Conservation (phyloP, 192 early-diverging fungal species). For the Ramicandelaber brevisporus region DNA sequence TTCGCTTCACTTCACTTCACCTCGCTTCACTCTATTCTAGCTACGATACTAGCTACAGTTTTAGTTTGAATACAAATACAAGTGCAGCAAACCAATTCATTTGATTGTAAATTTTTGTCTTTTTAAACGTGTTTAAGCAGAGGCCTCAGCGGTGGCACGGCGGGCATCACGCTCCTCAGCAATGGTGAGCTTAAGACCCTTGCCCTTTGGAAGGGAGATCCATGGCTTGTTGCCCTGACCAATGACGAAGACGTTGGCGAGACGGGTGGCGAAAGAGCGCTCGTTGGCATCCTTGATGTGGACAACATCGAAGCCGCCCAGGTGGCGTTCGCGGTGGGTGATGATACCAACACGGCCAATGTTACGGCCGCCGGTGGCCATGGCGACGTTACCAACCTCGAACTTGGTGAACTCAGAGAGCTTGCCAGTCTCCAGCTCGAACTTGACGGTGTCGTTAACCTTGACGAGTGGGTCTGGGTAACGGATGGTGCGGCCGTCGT, state of each 20-base stretch:
- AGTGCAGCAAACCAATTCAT: too few relatives aligned
- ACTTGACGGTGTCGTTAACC: conserved; percentile 97
- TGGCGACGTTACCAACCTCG: conserved; percentile 86
- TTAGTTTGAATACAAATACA: too few relatives aligned
- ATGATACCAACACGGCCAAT: conserved; percentile 95
- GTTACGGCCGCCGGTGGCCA: conserved; percentile 96
- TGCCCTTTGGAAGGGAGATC: conserved; percentile 96
- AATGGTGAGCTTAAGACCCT: conserved; percentile 97
- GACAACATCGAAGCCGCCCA: conserved; percentile 95
- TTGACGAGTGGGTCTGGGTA: conserved; percentile 98
- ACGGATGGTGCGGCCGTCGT: conserved; percentile 98
- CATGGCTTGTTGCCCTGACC: conserved; percentile 73
- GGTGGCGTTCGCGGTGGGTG: conserved; percentile 88
- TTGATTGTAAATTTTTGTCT: too few relatives aligned
- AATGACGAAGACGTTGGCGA: conserved; percentile 76
- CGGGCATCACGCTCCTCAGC: conserved; percentile 96
- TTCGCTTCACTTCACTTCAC: too few relatives aligned
- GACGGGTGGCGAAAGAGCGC: conserved; percentile 90
- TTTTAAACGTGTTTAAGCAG: conserved; percentile 19
- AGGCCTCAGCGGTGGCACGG: conserved; percentile 29
- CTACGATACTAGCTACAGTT: too few relatives aligned
- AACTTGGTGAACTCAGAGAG: conserved; percentile 88
- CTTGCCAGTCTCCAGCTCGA: conserved; percentile 87
- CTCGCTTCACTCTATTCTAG: too few relatives aligned
- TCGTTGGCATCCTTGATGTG: conserved; percentile 96